Base-by-base conservation (phyloP, 2,329 filamentous ascomycete species). In the Raffaelea ambrosiae region DNA sequence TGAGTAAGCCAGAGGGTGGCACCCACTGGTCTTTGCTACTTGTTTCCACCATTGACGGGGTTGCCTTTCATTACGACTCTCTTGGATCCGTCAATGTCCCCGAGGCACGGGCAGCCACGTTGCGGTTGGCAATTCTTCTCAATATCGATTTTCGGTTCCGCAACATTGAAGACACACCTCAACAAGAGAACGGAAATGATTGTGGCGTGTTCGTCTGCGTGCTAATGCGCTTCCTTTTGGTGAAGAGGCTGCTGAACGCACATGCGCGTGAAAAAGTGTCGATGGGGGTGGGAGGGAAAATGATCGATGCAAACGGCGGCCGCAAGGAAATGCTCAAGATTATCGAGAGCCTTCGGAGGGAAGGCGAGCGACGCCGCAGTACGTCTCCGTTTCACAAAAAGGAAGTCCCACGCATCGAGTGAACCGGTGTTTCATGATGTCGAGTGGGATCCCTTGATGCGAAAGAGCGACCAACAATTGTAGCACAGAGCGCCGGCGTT, bases 161-260 rank as follows among this genome's bases (percentile, higher is more conserved):
- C 59, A 82, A 91, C 63, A 74, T 98, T 47, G 73, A 84, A 0
- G 91, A 97, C 61, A 85, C 81, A 10, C 93, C 93, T 0, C 86
- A 94, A 59, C 93, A 98, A 64, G 84, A 90, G 57, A 97, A 97
- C 56, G 82, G 86, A 22, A 91, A 80, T 61, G 93, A 98, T 66
- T 98, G 93, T 58, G 93, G 93, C 18, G 88, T 98, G 1, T 97
- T 90, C 63, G 93, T 98, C 3, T 97, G 93, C 64, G 78, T 97
- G 55, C 77, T 91, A 53, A 98, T 98, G 90, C 82, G 89, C 43
- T 86, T 96, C 66, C 69, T 98, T n/a, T 75, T 98, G 18, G 73
- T 96, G 44, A 90, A 89, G 66, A 75, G 87, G 49, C 72, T 98
- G 21, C 70, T 98, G 49, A 79, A 77, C 55, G 88, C 87, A 9